A percentile compares a stretch with the other conserved stretches of the same genome.
These are phyloP conservation scores for Coriaria nepalensis DNA, from an alignment of 306 rosid genomes.

Conservation along the genomic window DNA sequence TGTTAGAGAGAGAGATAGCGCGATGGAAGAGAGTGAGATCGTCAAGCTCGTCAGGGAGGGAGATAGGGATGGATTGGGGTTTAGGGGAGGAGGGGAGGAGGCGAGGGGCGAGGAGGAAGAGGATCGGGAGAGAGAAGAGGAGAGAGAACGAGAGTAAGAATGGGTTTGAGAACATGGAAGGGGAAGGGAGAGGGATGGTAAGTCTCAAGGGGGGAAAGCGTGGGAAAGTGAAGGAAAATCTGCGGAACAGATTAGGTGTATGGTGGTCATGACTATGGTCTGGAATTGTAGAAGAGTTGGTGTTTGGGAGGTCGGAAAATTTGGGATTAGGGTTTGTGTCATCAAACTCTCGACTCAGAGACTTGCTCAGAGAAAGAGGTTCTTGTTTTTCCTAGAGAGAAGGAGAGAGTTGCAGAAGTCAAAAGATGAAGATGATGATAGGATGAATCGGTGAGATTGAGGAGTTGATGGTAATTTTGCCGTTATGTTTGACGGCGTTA, in stretches of 20 bases:
- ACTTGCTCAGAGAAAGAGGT: too few relatives aligned
- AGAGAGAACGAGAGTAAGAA: conserved; percentile 48
- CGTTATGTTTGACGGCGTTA: too few relatives aligned
- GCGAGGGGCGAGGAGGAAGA: conserved; percentile 54
- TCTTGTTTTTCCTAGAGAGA: too few relatives aligned
- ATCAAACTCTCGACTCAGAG: too few relatives aligned
- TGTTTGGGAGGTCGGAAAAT: too few relatives aligned
- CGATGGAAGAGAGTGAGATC: conserved; percentile 60
- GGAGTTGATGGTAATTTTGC: too few relatives aligned
- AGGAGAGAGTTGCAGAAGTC: too few relatives aligned
- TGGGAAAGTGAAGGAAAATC: conserved; percentile 9
- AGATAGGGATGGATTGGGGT: conserved; percentile 26
- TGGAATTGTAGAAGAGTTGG: conserved; percentile 14
- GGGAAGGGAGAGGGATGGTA: conserved; percentile 4
- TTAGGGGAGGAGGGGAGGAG: conserved; percentile 34
- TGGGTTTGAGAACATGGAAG: conserved; percentile 61
- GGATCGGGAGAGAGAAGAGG: conserved; percentile 59
- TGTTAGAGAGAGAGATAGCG: conserved; percentile 23
- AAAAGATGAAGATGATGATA: too few relatives aligned
- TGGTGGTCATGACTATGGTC: conserved; percentile 16
- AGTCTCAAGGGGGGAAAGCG: conserved; percentile 5
- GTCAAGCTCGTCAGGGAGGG: conserved; percentile 54
- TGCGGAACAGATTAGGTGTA: neutral
- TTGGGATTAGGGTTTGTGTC: too few relatives aligned
- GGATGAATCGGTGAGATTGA: too few relatives aligned